Conservation (phyloP, 1,139 yeast species). For the Blastobotrys ciferrii region DNA sequence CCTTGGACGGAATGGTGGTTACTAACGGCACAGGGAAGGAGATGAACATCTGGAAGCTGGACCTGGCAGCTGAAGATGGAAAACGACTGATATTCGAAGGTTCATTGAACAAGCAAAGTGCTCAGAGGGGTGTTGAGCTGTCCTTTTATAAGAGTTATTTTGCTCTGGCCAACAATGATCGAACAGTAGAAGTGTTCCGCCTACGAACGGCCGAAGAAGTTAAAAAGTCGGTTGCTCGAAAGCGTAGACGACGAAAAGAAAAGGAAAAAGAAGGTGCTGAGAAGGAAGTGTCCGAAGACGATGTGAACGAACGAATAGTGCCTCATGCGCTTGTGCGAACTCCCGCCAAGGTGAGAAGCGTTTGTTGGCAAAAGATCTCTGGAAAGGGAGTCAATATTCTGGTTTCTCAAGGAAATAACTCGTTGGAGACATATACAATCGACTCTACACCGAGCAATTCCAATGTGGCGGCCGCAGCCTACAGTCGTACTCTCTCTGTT, state of each 20-base stretch:
- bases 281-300: conserved; percentile 41
- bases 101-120: conserved; percentile 70
- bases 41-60: conserved; percentile 75
- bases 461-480: conserved; percentile 47
- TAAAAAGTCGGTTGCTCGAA: conserved; percentile 69
- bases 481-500: conserved; percentile 53
- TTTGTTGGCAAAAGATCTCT: conserved; percentile 36
- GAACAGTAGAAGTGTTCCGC: conserved; percentile 78
- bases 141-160: conserved; percentile 54
- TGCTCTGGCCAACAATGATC: conserved; percentile 73
- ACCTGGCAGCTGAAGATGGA: conserved; percentile 52
- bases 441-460: conserved; percentile 43
- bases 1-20: conserved; percentile 38
- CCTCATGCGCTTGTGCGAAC: conserved; percentile 36
- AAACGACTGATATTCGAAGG: conserved; percentile 51
- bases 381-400: conserved; percentile 52
- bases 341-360: conserved; percentile 35
- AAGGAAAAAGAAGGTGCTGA: conserved; percentile 61
- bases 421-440: conserved; percentile 65
- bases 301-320: conserved; percentile 31
- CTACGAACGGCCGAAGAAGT: conserved; percentile 77
- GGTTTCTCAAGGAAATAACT: conserved; percentile 66
- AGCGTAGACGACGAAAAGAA: conserved; percentile 75
- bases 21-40: conserved; percentile 83
- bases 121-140: conserved; percentile 66